phyloP scores from a whole-genome alignment of 805 yeast species.

The Tetrapisispora iriomotensis region DNA sequence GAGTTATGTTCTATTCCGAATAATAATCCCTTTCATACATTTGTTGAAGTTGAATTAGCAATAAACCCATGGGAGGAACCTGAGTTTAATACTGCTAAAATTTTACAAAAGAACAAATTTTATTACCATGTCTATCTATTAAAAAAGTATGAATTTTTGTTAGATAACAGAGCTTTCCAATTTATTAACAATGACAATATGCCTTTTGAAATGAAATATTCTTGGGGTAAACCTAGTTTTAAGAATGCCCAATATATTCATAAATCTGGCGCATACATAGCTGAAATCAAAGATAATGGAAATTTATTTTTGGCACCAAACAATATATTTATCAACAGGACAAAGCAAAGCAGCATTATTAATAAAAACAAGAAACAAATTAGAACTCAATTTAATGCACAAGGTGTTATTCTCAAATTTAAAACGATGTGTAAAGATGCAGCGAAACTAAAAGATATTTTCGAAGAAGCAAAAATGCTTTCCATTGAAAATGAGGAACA shows the following conservation, averaged over 20 bases:
- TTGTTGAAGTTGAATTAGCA: slow-evolving; percentile 55
- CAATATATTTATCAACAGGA: slow-evolving; percentile 69
- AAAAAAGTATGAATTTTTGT: slow-evolving; percentile 58
- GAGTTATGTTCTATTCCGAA: slow-evolving; percentile 71
- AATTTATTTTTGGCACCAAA: slow-evolving; percentile 78
- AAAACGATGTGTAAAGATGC: slow-evolving; percentile 50
- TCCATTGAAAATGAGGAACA: slow-evolving; percentile 32
- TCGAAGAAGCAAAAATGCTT: slow-evolving; percentile 46
- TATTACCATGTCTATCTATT: slow-evolving; percentile 73
- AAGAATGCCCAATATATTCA: slow-evolving; percentile 85
- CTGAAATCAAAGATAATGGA: slow-evolving; percentile 74
- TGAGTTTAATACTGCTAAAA: slow-evolving; percentile 36
- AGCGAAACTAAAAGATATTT: slow-evolving; percentile 39
- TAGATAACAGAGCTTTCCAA: slow-evolving; percentile 70
- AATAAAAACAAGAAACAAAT: slow-evolving; percentile 26
- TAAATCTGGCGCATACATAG: slow-evolving; percentile 78
- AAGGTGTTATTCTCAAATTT: slow-evolving; percentile 62
- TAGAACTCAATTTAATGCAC: slow-evolving; percentile 48
- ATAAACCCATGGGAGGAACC: slow-evolving; percentile 64
- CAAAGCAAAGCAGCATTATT: slow-evolving; percentile 38
- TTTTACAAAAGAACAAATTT: slow-evolving; percentile 44
- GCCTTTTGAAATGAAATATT: slow-evolving; percentile 60
- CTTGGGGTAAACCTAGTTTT: slow-evolving; percentile 86
- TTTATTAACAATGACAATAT: slow-evolving; percentile 41
- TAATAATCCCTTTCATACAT: slow-evolving; percentile 80